Base-by-base conservation (phyloP, 106 monocot genomes). In the Acanthochlamys bracteata region DNA sequence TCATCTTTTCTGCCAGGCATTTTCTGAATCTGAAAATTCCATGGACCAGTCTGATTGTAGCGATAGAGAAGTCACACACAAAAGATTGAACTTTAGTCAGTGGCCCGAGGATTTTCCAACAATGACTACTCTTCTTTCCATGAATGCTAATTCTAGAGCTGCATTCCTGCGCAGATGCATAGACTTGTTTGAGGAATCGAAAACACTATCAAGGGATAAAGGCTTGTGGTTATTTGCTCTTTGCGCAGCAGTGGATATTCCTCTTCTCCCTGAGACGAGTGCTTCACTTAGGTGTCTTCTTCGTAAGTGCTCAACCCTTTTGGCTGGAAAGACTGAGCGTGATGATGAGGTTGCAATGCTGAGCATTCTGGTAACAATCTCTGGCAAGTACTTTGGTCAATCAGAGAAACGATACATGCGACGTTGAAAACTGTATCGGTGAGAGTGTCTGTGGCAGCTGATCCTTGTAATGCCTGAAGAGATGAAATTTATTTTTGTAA, bases 371-470 rank as follows among this genome's bases (percentile, higher is more conserved):
- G 60, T 77, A 19, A 71, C 78, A 0, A 88, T 98, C 7, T 64
- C 80, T 7, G 96, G 96, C 11, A 91, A 79, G 25, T 92, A 72
- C 59, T 98, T 98, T 68, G 80, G 91, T 11, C 96, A 98, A 69
- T 79, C 61, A 52, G 91, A 85, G 64, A 68, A 69, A 7, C 63
- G 26, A 55, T 57, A 43, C 43, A n/a, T n/a, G n/a, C n/a, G n/a
- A n/a, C n/a, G n/a, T n/a, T n/a, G n/a, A n/a, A n/a, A n/a, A n/a
- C n/a, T n/a, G n/a, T n/a, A n/a, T n/a, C n/a, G n/a, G n/a, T n/a
- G n/a, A n/a, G n/a, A n/a, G n/a, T n/a, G n/a, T n/a, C n/a, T n/a
- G n/a, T n/a, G n/a, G n/a, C n/a, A n/a, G n/a, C n/a, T n/a, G n/a
- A n/a, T n/a, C n/a, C n/a, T n/a, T n/a, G n/a, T n/a, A n/a, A n/a